These are phyloP conservation scores for Purpureocillium takamizusanense DNA, from an alignment of 2,329 filamentous ascomycete species.

Conservation along the genomic window DNA sequence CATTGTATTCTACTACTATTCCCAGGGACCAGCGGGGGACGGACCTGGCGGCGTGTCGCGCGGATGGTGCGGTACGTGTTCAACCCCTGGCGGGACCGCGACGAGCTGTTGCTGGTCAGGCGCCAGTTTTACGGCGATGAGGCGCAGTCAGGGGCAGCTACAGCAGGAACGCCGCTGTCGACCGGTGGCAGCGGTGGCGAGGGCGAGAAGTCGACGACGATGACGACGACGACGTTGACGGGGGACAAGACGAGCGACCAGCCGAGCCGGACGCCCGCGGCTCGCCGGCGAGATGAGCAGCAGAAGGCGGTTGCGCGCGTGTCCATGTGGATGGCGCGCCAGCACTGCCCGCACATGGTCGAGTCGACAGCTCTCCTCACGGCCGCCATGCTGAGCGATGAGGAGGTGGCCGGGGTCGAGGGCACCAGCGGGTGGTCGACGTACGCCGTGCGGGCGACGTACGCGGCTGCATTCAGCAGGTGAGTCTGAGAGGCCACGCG, in stretches of 20 bases:
- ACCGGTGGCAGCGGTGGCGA: too few species aligned
- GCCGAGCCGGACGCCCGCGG: too few species aligned
- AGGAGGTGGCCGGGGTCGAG: conserved; percentile 21
- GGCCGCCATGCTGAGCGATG: conserved; percentile 60
- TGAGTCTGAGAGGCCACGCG: too few species aligned
- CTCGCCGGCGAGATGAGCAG: conserved; percentile 27
- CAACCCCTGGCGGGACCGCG: conserved; percentile 61
- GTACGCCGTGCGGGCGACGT: conserved; percentile 59
- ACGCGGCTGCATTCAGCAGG: conserved; percentile 68
- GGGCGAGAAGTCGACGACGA: too few species aligned
- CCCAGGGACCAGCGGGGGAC: too few species aligned
- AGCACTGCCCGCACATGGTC: conserved; percentile 68
- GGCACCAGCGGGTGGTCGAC: conserved; percentile 29
- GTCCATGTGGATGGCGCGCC: conserved; percentile 62
- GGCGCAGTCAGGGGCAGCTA: too few species aligned
- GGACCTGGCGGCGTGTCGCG: too few species aligned
- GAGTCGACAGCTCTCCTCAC: conserved; percentile 69
- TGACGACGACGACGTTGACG: too few species aligned
- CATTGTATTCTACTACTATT: too few species aligned
- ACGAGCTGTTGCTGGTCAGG: conserved; percentile 58
- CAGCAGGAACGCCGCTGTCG: too few species aligned
- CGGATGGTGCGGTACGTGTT: conserved; percentile 62
- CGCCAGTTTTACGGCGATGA: conserved; percentile 47
- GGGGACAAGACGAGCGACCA: not conserved
- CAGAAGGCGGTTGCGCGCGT: conserved; percentile 47